Percentiles rank a stretch among this genome's conserved stretches.
phyloP scores from a whole-genome alignment of 1,284 basidiomycete genomes.

The Ustilago bromivora region DNA sequence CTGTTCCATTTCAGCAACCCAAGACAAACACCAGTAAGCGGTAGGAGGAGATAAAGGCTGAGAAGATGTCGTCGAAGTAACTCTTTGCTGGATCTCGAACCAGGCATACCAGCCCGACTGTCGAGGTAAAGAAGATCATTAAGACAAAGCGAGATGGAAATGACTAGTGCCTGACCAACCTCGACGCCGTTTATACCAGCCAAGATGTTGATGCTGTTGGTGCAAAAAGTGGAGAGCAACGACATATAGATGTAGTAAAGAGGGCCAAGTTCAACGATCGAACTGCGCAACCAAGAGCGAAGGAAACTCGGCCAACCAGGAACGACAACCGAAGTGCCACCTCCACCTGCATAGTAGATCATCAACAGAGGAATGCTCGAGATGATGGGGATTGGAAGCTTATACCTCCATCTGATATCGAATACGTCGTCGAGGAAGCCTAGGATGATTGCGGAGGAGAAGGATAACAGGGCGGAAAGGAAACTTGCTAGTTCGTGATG shows the following conservation, averaged over 20 bases:
- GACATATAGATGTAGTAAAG: slow-evolving; percentile 98
- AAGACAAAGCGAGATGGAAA: slow-evolving; percentile 86
- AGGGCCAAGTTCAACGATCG: slow-evolving; percentile 90
- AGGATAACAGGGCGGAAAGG: slow-evolving; percentile 88
- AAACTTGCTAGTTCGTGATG: slow-evolving; percentile 92
- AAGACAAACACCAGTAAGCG: slow-evolving; percentile 86
- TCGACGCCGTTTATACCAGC: slow-evolving; percentile 98
- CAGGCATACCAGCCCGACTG: slow-evolving; percentile 40
- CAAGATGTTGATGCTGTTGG: slow-evolving; percentile 98
- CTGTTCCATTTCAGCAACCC: slow-evolving; percentile 75
- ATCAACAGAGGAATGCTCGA: slow-evolving; percentile 93
- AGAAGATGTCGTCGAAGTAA: slow-evolving; percentile 92
- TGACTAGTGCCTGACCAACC: slow-evolving; percentile 87
- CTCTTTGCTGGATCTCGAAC: slow-evolving; percentile 71
- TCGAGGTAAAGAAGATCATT: slow-evolving; percentile 87
- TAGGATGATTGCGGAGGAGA: slow-evolving; percentile 90
- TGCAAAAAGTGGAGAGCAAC: slow-evolving; percentile 93
- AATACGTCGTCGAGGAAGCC: slow-evolving; percentile 98
- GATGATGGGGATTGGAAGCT: slow-evolving; percentile 92
- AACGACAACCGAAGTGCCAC: slow-evolving; percentile 93
- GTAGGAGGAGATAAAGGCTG: slow-evolving; percentile 95
- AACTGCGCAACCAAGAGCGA: slow-evolving; percentile 73
- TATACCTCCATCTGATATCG: slow-evolving; percentile 98
- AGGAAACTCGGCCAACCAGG: slow-evolving; percentile 73
- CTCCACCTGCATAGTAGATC: slow-evolving; percentile 94